Conservation (phyloP, 2,329 filamentous ascomycete genomes). For the Geosmithia flava region DNA sequence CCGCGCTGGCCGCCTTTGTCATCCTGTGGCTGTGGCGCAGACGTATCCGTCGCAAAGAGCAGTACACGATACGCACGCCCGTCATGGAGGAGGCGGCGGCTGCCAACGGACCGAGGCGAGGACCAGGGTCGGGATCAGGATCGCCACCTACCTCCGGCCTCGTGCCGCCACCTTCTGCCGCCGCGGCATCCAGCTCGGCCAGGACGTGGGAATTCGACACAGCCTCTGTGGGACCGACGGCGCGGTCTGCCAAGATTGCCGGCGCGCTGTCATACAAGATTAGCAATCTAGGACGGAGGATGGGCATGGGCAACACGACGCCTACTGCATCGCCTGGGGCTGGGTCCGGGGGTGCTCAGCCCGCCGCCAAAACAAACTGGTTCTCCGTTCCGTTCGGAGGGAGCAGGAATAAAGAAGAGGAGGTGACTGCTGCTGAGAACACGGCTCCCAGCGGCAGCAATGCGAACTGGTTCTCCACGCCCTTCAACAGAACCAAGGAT, state of each 20-base stretch:
- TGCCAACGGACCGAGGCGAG: background rate
- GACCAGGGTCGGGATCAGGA: no score
- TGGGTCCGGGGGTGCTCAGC: no score
- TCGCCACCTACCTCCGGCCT: conserved; percentile 13
- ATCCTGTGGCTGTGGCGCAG: conserved; percentile 32
- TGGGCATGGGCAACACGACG: conserved; percentile 5
- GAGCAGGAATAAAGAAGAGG: background rate
- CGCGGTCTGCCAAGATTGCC: conserved; percentile 19
- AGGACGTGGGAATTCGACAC: conserved; percentile 22
- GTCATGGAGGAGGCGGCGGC: conserved; percentile 1
- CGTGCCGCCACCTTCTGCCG: conserved; percentile 23
- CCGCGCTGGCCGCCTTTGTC: conserved; percentile 25
- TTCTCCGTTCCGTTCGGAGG: background rate
- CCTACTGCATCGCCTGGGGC: conserved; percentile 8
- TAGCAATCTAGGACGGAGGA: conserved; percentile 10
- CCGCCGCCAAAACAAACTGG: background rate
- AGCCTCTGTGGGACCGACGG: conserved; percentile 35
- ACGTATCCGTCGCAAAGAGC: conserved; percentile 18
- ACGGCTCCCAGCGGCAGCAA: background rate
- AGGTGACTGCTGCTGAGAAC: no score
- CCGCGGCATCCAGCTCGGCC: conserved; percentile 8
- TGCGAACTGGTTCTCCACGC: background rate
- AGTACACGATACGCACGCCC: conserved; percentile 10
- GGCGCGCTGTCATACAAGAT: conserved; percentile 16
- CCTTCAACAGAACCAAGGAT: background rate